Evolutionary conservation across 1,139 yeast genomes (phyloP).

Genomic region (Suhomyces bokatorum): DNA sequence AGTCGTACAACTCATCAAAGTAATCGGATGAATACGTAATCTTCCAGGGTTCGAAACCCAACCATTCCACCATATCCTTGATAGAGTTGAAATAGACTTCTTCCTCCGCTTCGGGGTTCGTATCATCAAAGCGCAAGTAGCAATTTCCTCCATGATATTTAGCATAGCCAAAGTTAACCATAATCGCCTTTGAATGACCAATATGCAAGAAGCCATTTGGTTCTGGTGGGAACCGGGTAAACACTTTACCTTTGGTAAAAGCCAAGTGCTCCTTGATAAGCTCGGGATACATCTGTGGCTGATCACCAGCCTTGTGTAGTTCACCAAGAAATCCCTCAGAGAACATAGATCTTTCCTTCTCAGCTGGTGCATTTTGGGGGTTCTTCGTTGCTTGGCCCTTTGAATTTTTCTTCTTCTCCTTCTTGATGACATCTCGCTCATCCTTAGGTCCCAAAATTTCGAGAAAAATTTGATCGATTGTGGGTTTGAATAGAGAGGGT

Average conservation of each 20-base stretch:
- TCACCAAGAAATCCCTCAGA: constrained; percentile 95
- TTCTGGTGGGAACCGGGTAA: constrained; percentile 97
- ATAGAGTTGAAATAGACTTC: constrained; percentile 86
- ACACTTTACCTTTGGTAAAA: constrained; percentile 77
- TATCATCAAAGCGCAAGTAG: constrained; percentile 92
- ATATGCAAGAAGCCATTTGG: constrained; percentile 96
- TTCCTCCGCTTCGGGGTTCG: constrained; percentile 98
- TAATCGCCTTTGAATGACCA: constrained; percentile 97
- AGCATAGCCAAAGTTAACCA: constrained; percentile 95
- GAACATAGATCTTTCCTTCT: constrained; percentile 73
- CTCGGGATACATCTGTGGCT: constrained; percentile 86
- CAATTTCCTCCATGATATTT: constrained; percentile 82
- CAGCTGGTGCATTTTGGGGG: constrained; percentile 23
- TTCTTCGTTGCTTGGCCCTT: constrained; percentile 29
- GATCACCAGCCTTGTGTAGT: constrained; percentile 92
- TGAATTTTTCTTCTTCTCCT: constrained; percentile 60
- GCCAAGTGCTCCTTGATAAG: constrained; percentile 76
- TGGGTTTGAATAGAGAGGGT: constrained; percentile 81
- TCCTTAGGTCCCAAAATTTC: constrained; percentile 88
- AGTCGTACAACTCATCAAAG: constrained; percentile 80
- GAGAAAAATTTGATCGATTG: constrained; percentile 73
- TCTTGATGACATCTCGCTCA: constrained; percentile 84
- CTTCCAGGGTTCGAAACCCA: constrained; percentile 91
- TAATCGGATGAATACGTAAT: constrained; percentile 95
- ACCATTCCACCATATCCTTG: constrained; percentile 82